Conservation (phyloP, 2,329 filamentous ascomycete genomes). For the Paecilomyces sp. region DNA sequence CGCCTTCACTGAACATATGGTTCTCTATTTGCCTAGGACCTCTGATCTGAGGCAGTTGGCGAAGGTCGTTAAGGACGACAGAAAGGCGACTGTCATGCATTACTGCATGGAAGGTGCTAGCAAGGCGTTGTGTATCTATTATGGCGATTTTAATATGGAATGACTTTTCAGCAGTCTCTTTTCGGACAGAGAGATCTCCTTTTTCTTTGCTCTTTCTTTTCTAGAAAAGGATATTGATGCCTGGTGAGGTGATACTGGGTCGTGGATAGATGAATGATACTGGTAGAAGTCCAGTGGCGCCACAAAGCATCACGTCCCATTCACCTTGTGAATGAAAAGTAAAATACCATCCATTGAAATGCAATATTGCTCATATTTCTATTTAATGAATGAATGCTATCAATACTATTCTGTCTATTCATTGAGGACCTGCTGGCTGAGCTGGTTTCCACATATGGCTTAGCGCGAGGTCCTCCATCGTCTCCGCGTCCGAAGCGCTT, state of each 20-base stretch:
- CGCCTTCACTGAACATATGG: slow-evolving; percentile 46
- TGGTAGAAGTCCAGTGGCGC: background rate
- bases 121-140: slow-evolving; percentile 61
- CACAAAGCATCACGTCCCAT: background rate
- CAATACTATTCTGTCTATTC: background rate
- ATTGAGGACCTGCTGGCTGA: slow-evolving; percentile 1
- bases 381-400: background rate
- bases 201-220: background rate
- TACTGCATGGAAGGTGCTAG: slow-evolving; percentile 89
- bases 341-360: background rate
- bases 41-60: slow-evolving; percentile 77
- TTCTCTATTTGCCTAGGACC: slow-evolving; percentile 78
- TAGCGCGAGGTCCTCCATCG: slow-evolving; percentile 11
- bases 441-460: slow-evolving; percentile 19
- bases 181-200: background rate
- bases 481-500: background rate
- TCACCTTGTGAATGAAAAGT: background rate
- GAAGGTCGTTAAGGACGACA: slow-evolving; percentile 36
- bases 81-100: slow-evolving; percentile 69
- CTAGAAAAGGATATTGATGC: background rate
- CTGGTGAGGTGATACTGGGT: background rate
- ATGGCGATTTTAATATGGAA: slow-evolving; percentile 44
- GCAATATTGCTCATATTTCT: background rate
- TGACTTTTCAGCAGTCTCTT: slow-evolving; percentile 5
- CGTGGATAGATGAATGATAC: background rate